Evolutionary conservation across 2,329 filamentous ascomycete species (phyloP), one percentile per base, ranked within the genome.

Genomic region (Cytospora piceicola): DNA sequence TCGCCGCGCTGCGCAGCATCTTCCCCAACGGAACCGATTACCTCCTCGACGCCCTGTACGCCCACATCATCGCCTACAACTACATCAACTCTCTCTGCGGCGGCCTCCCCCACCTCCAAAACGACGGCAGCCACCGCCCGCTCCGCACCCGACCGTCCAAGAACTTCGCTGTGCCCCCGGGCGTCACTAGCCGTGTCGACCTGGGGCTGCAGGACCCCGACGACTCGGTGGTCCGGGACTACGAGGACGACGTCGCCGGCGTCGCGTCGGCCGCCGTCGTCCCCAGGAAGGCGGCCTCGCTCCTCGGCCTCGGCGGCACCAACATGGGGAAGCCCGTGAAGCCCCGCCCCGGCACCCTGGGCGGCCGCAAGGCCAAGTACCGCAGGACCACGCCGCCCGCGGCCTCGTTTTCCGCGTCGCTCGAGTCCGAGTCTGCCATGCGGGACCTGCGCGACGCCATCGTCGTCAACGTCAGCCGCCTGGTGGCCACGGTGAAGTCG

Each of bases 41-140:
- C 69, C 79, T 87, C 7, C 86, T 85, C 70, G 84, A 88, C 60
- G 83, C 85, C 0, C 74, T 88, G 7, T 88, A 87, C 70, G 85
- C 85, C 0, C 85, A 88, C 70, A 77, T 88, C 11, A 74, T 88
- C 4, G 85, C 83, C 0, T 87, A 85, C 73, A 88, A 87, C 73
- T 88, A 88, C 75, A 76, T 88, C 60, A 74, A 73, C 54, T 73
- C 75, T 6, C 70, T 81, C 12, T 79, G 75, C 58, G 34, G 67
- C 3, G 52, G 56, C n/a, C 39, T 65, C 36, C 58, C 59, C 17
- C 59, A 56, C 20, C 56, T 61, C 3, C 27, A 30, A 2, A 51
- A 54, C 32, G 46, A 27, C 49, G 27, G 34, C 11, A 24, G 39
- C 14, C 30, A 27, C 29, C 49, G 51, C 17, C 59, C 39, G 12